These are phyloP conservation scores for Candolleomyces efflorescens DNA, from an alignment of 768 basidiomycete species.

Conservation along the genomic window DNA sequence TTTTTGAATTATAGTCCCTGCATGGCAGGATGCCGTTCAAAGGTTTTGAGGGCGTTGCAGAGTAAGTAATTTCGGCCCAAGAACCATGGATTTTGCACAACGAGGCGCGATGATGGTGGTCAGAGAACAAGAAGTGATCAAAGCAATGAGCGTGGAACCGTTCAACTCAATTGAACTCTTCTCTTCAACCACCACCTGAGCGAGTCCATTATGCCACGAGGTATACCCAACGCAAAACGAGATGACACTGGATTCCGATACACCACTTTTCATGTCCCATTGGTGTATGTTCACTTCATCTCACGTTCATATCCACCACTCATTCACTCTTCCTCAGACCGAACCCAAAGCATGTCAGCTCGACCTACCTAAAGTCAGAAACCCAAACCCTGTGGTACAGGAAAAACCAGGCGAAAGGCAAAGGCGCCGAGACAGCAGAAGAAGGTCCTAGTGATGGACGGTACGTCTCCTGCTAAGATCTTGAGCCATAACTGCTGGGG, in stretches of 20 bases:
- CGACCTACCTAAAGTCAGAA: slow-evolving; percentile 76
- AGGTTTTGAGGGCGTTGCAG: no score
- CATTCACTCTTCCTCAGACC: slow-evolving; percentile 35
- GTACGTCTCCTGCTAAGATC: slow-evolving; percentile 25
- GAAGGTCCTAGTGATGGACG: slow-evolving; percentile 40
- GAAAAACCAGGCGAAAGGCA: slow-evolving; percentile 54
- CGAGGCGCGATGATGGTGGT: neutral
- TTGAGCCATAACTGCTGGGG: neutral
- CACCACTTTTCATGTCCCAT: slow-evolving; percentile 77
- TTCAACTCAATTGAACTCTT: neutral
- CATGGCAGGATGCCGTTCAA: no score
- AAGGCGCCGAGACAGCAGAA: slow-evolving; percentile 36
- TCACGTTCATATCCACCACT: neutral
- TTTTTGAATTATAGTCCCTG: no score
- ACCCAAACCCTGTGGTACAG: slow-evolving; percentile 70
- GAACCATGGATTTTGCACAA: no score
- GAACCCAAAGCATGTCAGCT: slow-evolving; percentile 77
- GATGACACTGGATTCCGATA: slow-evolving; percentile 82
- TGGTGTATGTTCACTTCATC: slow-evolving; percentile 44
- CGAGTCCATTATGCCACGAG: slow-evolving; percentile 60
- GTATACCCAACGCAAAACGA: slow-evolving; percentile 73
- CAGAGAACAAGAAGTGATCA: neutral
- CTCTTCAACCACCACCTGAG: neutral
- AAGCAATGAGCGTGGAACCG: neutral
- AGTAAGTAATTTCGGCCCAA: no score